These are phyloP conservation scores for Cladophialophora immunda DNA, from an alignment of 2,329 filamentous ascomycete species.

Conservation along the genomic window DNA sequence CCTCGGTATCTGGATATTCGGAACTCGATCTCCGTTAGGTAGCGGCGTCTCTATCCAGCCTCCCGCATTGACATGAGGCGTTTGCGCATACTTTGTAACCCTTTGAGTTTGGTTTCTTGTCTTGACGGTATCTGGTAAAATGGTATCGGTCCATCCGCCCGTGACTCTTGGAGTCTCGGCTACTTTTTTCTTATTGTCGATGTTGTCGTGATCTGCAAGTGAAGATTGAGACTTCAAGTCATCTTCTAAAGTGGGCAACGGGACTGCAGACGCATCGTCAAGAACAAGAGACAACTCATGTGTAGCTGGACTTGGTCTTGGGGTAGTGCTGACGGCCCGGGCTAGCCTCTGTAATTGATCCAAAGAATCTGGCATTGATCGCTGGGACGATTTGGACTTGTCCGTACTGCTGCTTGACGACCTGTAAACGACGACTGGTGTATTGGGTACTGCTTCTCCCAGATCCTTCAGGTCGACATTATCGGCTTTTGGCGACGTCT, in stretches of 20 bases:
- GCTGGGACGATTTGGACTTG: constrained; percentile 25
- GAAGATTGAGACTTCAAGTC: constrained; percentile 13
- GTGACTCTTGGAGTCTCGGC: constrained; percentile 52
- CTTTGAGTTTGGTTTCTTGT: constrained; percentile 30
- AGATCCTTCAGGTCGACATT: constrained; percentile 26
- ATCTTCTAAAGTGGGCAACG: constrained; percentile 8
- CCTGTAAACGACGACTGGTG: constrained; percentile 50
- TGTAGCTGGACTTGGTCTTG: constrained; percentile 31
- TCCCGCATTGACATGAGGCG: constrained; percentile 41
- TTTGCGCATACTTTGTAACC: constrained; percentile 35
- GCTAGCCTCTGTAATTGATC: constrained; percentile 55
- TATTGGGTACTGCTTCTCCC: constrained; percentile 49
- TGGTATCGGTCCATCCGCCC: constrained; percentile 58
- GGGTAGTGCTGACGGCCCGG: constrained; percentile 41
- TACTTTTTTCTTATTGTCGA: constrained; percentile 8
- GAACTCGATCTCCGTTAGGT: constrained; percentile 19
- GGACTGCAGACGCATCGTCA: constrained; percentile 15
- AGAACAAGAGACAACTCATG: constrained; percentile 20
- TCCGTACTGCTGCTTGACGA: constrained; percentile 35
- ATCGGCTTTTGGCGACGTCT: background rate
- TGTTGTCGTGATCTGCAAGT: background rate
- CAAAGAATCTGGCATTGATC: constrained; percentile 34
- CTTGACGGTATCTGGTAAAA: constrained; percentile 49
- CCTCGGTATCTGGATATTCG: constrained; percentile 29
- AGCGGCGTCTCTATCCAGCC: constrained; percentile 42